These are phyloP conservation scores for Trichophyton schoenleinii DNA, from an alignment of 2,329 filamentous ascomycete genomes.

Conservation along the genomic window DNA sequence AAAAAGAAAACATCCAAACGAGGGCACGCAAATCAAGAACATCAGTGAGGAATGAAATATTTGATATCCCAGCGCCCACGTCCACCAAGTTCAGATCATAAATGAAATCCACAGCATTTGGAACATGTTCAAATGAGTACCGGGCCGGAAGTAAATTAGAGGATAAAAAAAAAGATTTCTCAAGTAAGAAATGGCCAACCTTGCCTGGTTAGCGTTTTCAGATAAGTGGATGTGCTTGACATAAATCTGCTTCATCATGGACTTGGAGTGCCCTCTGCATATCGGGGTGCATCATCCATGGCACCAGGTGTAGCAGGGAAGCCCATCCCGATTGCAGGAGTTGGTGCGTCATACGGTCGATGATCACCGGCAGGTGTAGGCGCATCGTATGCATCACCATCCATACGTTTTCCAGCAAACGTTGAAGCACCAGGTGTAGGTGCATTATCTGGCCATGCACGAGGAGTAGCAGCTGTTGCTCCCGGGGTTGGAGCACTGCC, in stretches of 20 bases:
- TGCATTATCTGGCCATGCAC: slow-evolving; percentile 32
- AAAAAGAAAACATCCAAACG: background rate
- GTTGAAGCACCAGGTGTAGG: slow-evolving; percentile 35
- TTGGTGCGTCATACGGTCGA: slow-evolving; percentile 36
- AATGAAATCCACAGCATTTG: background rate
- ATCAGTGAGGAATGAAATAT: background rate
- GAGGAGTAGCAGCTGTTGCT: slow-evolving; percentile 46
- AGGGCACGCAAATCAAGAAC: background rate
- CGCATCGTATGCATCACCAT: slow-evolving; percentile 21
- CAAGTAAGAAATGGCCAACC: too few species aligned
- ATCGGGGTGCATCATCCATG: slow-evolving; percentile 29
- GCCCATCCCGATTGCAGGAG: slow-evolving; percentile 30
- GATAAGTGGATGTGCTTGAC: too few species aligned
- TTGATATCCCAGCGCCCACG: background rate
- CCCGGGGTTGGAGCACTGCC: slow-evolving; percentile 54
- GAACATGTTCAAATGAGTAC: background rate
- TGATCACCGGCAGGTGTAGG: slow-evolving; percentile 30
- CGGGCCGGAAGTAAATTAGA: background rate
- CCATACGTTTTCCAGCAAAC: slow-evolving; percentile 12
- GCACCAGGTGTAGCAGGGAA: slow-evolving; percentile 29
- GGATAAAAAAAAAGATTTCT: background rate
- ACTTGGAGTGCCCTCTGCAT: slow-evolving; percentile 34
- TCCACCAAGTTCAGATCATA: background rate
- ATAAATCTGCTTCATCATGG: slow-evolving; percentile 16
- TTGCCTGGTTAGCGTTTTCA: too few species aligned